phyloP scores from a whole-genome alignment of 352 stramenopile species.

The Pythium vanterpoolii region DNA sequence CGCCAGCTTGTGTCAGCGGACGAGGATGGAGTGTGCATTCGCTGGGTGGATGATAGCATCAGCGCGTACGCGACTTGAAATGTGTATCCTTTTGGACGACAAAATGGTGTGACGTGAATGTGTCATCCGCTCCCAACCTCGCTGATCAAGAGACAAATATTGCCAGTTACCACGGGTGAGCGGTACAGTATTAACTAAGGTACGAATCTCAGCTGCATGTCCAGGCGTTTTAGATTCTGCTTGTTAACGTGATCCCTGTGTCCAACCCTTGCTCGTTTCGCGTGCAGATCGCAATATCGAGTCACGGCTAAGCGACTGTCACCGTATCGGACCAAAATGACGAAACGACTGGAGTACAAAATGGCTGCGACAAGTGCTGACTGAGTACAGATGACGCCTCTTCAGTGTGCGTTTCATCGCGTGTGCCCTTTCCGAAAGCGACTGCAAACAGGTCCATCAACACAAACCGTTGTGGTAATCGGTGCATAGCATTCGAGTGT shows the following conservation, averaged over 20 bases:
- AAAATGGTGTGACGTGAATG: background rate
- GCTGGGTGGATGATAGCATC: constrained; percentile 80
- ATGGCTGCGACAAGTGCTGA: constrained; percentile 2
- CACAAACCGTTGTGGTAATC: background rate
- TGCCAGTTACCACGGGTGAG: background rate
- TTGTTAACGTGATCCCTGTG: background rate
- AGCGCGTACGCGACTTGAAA: constrained; percentile 51
- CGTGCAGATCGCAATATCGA: background rate
- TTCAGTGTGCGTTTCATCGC: constrained; percentile 11
- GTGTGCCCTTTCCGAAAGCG: constrained; percentile 1
- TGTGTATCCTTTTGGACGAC: background rate
- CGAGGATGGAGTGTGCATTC: constrained; percentile 63
- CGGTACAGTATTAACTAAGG: background rate
- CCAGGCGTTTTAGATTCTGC: constrained; percentile 11
- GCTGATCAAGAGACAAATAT: background rate
- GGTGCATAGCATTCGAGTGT: background rate
- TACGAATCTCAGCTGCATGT: constrained; percentile 1
- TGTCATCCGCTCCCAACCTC: background rate
- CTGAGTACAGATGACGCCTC: background rate
- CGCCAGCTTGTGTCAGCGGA: constrained; percentile 69
- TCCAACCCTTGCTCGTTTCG: constrained; percentile 8
- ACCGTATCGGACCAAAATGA: background rate
- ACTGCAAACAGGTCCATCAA: background rate
- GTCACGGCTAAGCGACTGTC: background rate
- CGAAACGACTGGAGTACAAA: constrained; percentile 2